Evolutionary conservation across 805 yeast genomes (phyloP).

Genomic region (Sugiyamaella chiloensis): DNA sequence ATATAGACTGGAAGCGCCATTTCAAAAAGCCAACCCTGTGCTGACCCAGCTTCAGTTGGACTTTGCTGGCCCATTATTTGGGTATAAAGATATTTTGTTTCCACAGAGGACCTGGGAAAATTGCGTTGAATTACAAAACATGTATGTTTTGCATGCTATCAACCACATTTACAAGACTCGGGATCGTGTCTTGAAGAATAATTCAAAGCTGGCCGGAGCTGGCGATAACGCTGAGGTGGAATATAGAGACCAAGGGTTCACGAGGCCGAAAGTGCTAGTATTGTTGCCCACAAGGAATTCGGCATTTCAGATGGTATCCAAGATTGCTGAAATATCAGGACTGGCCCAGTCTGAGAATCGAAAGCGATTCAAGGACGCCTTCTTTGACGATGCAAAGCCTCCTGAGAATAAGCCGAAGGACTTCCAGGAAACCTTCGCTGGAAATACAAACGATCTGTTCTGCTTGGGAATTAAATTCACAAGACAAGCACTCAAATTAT

Average conservation of each 20-base stretch:
- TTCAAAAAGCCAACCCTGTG: conserved; percentile 24
- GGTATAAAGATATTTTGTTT: conserved; percentile 67
- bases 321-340: conserved; percentile 59
- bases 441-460: conserved; percentile 89
- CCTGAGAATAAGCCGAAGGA: conserved; percentile 73
- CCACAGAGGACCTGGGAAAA: conserved; percentile 54
- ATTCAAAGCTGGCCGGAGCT: conserved; percentile 48
- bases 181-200: conserved; percentile 78
- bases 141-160: conserved; percentile 66
- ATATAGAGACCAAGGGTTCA: conserved; percentile 91
- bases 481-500: conserved; percentile 78
- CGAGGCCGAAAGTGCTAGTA: conserved; percentile 83
- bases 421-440: conserved; percentile 73
- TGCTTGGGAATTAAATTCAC: conserved; percentile 89
- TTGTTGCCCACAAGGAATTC: conserved; percentile 80
- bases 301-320: conserved; percentile 65
- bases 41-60: conserved; percentile 47
- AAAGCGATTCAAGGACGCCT: conserved; percentile 70
- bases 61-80: conserved; percentile 62
- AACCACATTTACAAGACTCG: conserved; percentile 87
- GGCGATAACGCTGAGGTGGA: conserved; percentile 36
- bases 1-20: conserved; percentile 22
- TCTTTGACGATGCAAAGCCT: conserved; percentile 49
- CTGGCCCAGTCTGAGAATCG: conserved; percentile 76
- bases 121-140: conserved; percentile 51